A percentile compares a stretch with the other conserved stretches of the same genome.
phyloP scores from a whole-genome alignment of 1,139 yeast genomes.

The Hyphopichia wangnamkhiaoensis region DNA sequence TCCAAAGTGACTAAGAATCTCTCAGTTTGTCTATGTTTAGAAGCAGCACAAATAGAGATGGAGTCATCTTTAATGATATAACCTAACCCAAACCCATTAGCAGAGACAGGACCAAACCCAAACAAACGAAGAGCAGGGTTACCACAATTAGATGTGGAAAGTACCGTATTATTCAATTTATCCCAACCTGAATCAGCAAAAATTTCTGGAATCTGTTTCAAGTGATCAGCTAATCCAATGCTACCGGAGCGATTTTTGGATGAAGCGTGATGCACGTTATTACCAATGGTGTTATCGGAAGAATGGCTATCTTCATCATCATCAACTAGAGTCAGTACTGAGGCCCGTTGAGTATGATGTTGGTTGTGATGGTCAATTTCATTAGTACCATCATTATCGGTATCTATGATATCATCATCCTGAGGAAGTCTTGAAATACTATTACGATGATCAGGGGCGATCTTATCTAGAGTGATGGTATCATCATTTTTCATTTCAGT shows the following conservation, averaged over 20 bases:
- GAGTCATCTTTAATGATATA: conserved; percentile 86
- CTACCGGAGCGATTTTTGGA: conserved; percentile 1
- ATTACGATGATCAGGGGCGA: conserved; percentile 3
- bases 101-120: conserved; percentile 91
- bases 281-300: conserved; percentile 26
- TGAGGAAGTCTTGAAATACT: conserved; percentile 6
- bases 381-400: neutral
- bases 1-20: conserved; percentile 77
- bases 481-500: conserved; percentile 7
- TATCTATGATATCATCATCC: conserved; percentile 7
- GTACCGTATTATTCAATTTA: conserved; percentile 55
- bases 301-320: conserved; percentile 17
- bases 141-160: conserved; percentile 57
- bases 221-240: conserved; percentile 8
- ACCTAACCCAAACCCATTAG: conserved; percentile 91
- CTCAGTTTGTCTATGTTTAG: conserved; percentile 87
- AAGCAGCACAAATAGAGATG: conserved; percentile 81
- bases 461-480: conserved; percentile 6
- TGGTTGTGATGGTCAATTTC: neutral
- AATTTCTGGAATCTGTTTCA: conserved; percentile 39
- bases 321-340: conserved; percentile 16
- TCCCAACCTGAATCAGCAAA: conserved; percentile 76
- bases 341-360: conserved; percentile 13
- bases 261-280: conserved; percentile 13
- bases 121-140: conserved; percentile 84